A percentile compares a stretch with the other conserved stretches of the same genome.
These are phyloP conservation scores for Acidiella bohemica DNA, from an alignment of 495 filamentous ascomycete genomes.

Conservation along the genomic window DNA sequence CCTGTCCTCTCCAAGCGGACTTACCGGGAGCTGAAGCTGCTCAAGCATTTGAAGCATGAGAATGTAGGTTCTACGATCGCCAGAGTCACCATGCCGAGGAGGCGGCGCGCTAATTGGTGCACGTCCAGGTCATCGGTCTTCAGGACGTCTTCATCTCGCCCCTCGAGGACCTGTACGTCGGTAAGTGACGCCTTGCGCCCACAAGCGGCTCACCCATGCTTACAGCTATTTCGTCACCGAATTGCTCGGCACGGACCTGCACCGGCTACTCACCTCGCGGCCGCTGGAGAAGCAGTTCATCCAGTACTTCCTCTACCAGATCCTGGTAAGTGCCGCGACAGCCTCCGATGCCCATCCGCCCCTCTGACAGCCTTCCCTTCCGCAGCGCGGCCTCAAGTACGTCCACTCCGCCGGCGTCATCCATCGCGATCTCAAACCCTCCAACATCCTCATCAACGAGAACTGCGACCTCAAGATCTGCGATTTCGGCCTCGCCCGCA, in stretches of 20 bases:
- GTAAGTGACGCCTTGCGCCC: neutral
- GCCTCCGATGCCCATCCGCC: slow-evolving; percentile 1
- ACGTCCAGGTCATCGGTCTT: slow-evolving; percentile 74
- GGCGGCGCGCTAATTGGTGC: neutral
- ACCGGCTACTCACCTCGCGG: slow-evolving; percentile 85
- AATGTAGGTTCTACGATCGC: slow-evolving; percentile 50
- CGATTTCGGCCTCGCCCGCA: slow-evolving; percentile 92
- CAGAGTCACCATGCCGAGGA: neutral
- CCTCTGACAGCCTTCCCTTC: slow-evolving; percentile 4
- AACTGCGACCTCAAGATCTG: slow-evolving; percentile 99
- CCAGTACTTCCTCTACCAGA: slow-evolving; percentile 98
- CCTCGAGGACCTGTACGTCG: slow-evolving; percentile 84
- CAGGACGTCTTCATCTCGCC: slow-evolving; percentile 99
- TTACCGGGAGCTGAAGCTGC: slow-evolving; percentile 89
- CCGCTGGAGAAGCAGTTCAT: slow-evolving; percentile 99
- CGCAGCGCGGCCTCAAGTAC: slow-evolving; percentile 90
- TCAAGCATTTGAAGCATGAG: slow-evolving; percentile 94
- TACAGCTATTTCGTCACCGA: slow-evolving; percentile 93
- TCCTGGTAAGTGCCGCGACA: slow-evolving; percentile 51
- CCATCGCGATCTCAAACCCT: slow-evolving; percentile 92
- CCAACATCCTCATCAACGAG: slow-evolving; percentile 98
- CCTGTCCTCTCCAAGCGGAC: slow-evolving; percentile 94
- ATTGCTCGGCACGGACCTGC: slow-evolving; percentile 89
- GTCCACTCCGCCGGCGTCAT: slow-evolving; percentile 97
- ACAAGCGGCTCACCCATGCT: slow-evolving; percentile 17